Percentiles rank a stretch among this genome's conserved stretches.
Conservation (phyloP, 345 rosid genomes). For the Hypericum androsaemum region DNA sequence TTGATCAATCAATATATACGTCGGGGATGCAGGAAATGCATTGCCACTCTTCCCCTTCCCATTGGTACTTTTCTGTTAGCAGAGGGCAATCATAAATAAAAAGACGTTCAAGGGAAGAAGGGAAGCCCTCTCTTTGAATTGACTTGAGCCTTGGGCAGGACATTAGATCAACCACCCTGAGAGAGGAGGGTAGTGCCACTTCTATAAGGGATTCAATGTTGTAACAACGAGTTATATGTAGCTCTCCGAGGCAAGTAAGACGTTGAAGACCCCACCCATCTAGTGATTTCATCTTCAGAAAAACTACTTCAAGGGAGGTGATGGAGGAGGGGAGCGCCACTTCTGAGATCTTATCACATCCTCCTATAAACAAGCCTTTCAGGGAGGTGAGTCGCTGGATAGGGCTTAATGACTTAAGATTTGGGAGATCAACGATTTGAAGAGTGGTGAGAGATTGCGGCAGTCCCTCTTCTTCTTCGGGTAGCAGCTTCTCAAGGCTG, state of each 20-base stretch:
- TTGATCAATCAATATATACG: too few species aligned
- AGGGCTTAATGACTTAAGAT: too few species aligned
- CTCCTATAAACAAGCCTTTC: conserved; percentile 12
- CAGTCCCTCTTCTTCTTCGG: too few species aligned
- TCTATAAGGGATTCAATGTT: too few species aligned
- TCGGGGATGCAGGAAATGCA: conserved; percentile 14
- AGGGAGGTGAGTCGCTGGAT: conserved; percentile 22
- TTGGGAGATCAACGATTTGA: too few species aligned
- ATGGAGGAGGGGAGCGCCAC: conserved; percentile 18
- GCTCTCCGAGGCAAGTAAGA: conserved; percentile 16
- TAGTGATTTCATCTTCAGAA: conserved; percentile 11
- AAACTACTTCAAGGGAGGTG: conserved; percentile 10
- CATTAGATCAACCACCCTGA: neutral
- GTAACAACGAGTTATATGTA: neutral
- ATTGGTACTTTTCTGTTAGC: conserved; percentile 11
- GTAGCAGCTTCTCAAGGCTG: too few species aligned
- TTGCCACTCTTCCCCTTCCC: conserved; percentile 19
- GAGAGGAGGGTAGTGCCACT: too few species aligned
- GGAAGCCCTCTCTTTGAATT: conserved; percentile 20
- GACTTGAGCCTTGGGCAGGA: conserved; percentile 14
- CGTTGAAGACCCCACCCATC: conserved; percentile 13
- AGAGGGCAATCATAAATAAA: conserved; percentile 15
- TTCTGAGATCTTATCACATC: conserved; percentile 6
- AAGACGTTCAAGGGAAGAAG: conserved; percentile 14
- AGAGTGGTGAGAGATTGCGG: too few species aligned